Conservation (phyloP, 2,329 filamentous ascomycete species). For the Tolypocladium sp. region DNA sequence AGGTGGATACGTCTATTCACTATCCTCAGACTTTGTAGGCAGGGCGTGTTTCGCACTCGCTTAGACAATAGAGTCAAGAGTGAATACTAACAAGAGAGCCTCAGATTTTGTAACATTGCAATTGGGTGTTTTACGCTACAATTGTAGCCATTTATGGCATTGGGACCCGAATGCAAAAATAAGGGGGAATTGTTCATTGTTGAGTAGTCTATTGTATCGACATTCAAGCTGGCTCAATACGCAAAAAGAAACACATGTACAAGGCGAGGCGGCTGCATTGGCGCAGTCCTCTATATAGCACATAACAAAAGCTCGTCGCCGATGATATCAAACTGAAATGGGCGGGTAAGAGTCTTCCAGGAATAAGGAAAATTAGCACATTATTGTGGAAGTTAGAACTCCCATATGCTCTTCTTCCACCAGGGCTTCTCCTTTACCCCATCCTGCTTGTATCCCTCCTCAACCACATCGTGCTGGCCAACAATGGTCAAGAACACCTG, state of each 20-base stretch:
- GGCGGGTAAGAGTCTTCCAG: neutral
- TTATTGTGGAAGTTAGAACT: neutral
- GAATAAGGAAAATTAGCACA: neutral
- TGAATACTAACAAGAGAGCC: too few relatives aligned
- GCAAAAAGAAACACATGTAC: neutral
- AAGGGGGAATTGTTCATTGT: neutral
- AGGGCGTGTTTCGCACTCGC: too few relatives aligned
- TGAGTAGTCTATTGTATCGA: neutral
- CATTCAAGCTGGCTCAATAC: neutral
- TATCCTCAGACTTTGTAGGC: too few relatives aligned
- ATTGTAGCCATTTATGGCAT: neutral
- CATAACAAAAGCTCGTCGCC: neutral
- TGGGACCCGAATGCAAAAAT: neutral
- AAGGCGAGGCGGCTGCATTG: neutral
- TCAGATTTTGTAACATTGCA: too few relatives aligned
- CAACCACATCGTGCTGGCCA: conserved; percentile 65
- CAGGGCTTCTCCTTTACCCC: neutral
- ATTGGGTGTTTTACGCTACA: too few relatives aligned
- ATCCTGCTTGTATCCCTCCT: conserved; percentile 51
- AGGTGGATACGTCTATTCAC: too few relatives aligned
- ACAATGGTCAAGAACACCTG: conserved; percentile 88
- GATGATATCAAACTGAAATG: neutral
- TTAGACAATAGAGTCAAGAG: too few relatives aligned
- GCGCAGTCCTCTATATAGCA: neutral
- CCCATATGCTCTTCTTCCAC: neutral